Percentiles rank a stretch among this genome's conserved stretches.
Evolutionary conservation across 2,329 filamentous ascomycete species (phyloP).

Genomic region (Epichloe elymi): DNA sequence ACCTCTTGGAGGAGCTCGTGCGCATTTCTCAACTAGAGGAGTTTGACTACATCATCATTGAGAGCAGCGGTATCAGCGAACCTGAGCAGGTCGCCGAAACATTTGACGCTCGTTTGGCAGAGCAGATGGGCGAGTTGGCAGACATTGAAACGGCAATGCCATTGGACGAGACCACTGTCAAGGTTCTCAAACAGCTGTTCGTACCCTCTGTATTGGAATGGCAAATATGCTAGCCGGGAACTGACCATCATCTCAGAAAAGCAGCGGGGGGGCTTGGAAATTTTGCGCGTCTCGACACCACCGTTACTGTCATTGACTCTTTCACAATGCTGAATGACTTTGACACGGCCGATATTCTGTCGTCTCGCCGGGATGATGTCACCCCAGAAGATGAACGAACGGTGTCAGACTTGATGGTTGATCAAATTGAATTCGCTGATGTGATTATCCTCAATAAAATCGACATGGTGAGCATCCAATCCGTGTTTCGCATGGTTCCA

Average conservation of each 20-base stretch:
- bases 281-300: slow-evolving; percentile 55
- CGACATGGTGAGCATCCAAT: slow-evolving; percentile 37
- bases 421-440: slow-evolving; percentile 67
- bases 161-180: slow-evolving; percentile 22
- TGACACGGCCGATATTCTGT: slow-evolving; percentile 54
- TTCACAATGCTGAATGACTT: slow-evolving; percentile 64
- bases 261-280: slow-evolving; percentile 56
- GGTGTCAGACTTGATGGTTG: slow-evolving; percentile 62
- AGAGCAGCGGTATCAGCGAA: slow-evolving; percentile 60
- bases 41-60: slow-evolving; percentile 61
- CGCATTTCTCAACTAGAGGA: slow-evolving; percentile 44
- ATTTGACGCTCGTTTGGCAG: slow-evolving; percentile 45
- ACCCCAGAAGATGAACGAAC: slow-evolving; percentile 57
- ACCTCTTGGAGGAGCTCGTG: slow-evolving; percentile 57
- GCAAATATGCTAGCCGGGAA: neutral
- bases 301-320: slow-evolving; percentile 59
- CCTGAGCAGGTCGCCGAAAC: slow-evolving; percentile 64
- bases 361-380: slow-evolving; percentile 48
- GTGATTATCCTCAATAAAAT: slow-evolving; percentile 60
- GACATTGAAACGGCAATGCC: slow-evolving; percentile 17
- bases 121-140: slow-evolving; percentile 27
- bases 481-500: neutral
- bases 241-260: slow-evolving; percentile 19
- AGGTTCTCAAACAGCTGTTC: slow-evolving; percentile 23
- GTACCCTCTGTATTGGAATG: slow-evolving; percentile 2